These are phyloP conservation scores for Penicillium ochrochloron DNA, from an alignment of 495 filamentous ascomycete species.

Conservation along the genomic window DNA sequence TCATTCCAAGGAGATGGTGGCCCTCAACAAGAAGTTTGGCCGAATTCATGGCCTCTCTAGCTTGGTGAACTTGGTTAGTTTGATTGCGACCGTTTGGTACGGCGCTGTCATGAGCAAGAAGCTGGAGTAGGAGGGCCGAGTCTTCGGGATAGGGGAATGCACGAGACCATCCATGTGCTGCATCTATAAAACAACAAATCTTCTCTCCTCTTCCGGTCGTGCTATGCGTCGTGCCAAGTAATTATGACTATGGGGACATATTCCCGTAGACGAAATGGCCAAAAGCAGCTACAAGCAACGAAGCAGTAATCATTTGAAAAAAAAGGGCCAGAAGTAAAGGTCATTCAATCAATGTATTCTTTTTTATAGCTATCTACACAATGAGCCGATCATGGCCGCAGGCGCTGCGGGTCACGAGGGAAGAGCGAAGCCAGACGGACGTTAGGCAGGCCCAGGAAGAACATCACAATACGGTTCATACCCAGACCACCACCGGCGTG, in stretches of 20 bases:
- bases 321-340: neutral
- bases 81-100: slow-evolving; percentile 72
- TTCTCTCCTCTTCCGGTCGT: neutral
- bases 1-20: slow-evolving; percentile 79
- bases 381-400: slow-evolving; percentile 60
- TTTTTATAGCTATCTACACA: slow-evolving; percentile 26
- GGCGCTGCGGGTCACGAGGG: slow-evolving; percentile 82
- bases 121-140: slow-evolving; percentile 41
- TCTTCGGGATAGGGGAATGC: neutral
- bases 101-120: slow-evolving; percentile 68
- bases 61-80: slow-evolving; percentile 70
- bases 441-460: slow-evolving; percentile 82
- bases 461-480: slow-evolving; percentile 86
- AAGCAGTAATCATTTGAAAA: neutral
- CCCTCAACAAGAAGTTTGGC: slow-evolving; percentile 79
- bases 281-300: neutral
- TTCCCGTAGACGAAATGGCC: neutral
- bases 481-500: slow-evolving; percentile 90
- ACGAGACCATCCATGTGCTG: neutral
- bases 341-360: slow-evolving; percentile 25
- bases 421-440: slow-evolving; percentile 79
- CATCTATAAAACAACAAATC: neutral
- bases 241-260: neutral
- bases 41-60: slow-evolving; percentile 78
- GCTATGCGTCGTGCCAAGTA: neutral